A percentile compares a stretch with the other conserved stretches of the same genome.
Conservation (phyloP, 2,329 filamentous ascomycete genomes). For the Beauveria bassiana region DNA sequence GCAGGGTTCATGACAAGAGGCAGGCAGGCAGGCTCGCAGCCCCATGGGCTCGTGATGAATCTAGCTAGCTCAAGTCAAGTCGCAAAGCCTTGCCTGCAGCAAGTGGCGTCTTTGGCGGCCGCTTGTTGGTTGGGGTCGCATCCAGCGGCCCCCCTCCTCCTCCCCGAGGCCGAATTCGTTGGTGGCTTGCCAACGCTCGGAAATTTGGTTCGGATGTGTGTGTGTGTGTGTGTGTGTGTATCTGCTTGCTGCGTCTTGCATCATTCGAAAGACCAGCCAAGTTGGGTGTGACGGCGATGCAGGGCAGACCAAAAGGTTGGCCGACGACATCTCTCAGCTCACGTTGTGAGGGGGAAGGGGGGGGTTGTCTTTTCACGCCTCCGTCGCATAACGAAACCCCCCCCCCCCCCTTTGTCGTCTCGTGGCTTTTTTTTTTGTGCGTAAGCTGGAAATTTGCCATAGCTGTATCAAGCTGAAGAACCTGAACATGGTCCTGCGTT, state of each 20-base stretch:
- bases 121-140: neutral
- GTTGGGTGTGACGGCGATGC: neutral
- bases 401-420: neutral
- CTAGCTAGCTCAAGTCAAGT: no score
- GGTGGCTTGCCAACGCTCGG: neutral
- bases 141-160: neutral
- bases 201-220: neutral
- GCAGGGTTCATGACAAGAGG: neutral
- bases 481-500: no score
- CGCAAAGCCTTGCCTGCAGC: neutral
- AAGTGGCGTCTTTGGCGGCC: constrained; percentile 3
- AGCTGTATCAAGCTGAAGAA: no score
- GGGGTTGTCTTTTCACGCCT: neutral
- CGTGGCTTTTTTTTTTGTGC: neutral
- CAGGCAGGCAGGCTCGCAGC: neutral
- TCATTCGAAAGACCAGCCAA: no score
- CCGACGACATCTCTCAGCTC: neutral
- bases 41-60: neutral
- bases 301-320: neutral
- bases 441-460: no score
- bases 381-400: neutral
- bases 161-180: neutral
- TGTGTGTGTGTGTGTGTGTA: no score
- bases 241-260: no score
- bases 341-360: neutral